phyloP scores from a whole-genome alignment of 2,329 filamentous ascomycete genomes.

The Xylaria sp. region DNA sequence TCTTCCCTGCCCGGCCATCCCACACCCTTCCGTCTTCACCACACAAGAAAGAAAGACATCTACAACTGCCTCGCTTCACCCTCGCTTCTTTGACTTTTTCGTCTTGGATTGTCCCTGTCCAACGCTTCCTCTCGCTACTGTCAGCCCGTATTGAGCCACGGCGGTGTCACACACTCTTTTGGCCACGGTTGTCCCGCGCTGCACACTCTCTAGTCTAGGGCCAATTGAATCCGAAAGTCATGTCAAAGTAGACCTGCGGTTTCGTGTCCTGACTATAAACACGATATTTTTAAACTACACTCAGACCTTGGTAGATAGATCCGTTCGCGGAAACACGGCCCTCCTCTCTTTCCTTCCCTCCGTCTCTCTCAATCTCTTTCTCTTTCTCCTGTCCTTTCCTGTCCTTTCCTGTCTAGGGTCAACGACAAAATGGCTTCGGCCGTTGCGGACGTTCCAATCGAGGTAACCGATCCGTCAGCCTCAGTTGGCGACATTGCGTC shows the following conservation, averaged over 20 bases:
- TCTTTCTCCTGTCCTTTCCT: background rate
- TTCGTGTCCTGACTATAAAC: constrained; percentile 9
- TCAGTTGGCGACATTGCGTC: constrained; percentile 40
- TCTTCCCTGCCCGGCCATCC: constrained; percentile 3
- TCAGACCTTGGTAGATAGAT: background rate
- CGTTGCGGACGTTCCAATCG: constrained; percentile 22
- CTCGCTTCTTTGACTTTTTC: constrained; percentile 5
- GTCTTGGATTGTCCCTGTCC: constrained; percentile 3
- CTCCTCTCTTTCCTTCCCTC: background rate
- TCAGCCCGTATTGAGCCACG: constrained; percentile 11
- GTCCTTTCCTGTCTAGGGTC: background rate
- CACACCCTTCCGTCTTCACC: background rate
- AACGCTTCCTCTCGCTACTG: constrained; percentile 20
- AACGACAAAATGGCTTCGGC: constrained; percentile 29
- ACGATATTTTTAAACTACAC: background rate
- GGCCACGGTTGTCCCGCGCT: constrained; percentile 9
- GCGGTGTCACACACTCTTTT: constrained; percentile 31
- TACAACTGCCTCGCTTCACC: constrained; percentile 1
- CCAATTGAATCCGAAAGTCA: constrained; percentile 11
- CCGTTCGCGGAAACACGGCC: background rate
- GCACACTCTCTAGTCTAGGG: background rate
- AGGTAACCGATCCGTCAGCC: constrained; percentile 35
- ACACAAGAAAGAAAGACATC: background rate
- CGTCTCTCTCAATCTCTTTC: background rate
- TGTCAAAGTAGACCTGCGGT: constrained; percentile 9